A percentile compares a stretch with the other conserved stretches of the same genome.
Conservation (phyloP, 208 protist species). For the Crithidia fasciculata region DNA sequence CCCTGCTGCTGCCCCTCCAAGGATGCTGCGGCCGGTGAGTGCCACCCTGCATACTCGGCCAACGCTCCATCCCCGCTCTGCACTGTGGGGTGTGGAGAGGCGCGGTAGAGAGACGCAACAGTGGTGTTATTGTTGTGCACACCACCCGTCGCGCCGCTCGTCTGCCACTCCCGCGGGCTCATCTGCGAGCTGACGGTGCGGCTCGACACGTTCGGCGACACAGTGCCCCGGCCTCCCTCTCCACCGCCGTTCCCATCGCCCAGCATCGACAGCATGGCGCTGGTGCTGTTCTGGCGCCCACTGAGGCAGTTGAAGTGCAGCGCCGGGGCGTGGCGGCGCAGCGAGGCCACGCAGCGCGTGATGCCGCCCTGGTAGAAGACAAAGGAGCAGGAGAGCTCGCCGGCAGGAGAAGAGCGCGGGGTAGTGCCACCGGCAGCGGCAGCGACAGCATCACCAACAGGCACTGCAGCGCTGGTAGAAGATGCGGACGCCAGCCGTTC, state of each 20-base stretch:
- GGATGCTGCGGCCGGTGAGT: neutral
- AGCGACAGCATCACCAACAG: no score
- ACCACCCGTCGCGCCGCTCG: neutral
- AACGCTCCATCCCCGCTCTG: no score
- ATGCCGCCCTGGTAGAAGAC: slow-evolving; percentile 48
- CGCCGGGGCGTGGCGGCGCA: slow-evolving; percentile 23
- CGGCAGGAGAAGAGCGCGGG: neutral
- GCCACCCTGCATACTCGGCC: no score
- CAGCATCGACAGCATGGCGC: neutral
- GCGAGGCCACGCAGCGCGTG: slow-evolving; percentile 35
- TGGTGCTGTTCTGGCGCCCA: slow-evolving; percentile 13
- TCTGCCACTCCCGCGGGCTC: neutral
- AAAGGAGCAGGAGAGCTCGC: slow-evolving; percentile 18
- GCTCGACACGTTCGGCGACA: neutral
- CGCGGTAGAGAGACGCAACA: no score
- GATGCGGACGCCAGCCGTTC: neutral
- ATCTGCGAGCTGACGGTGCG: neutral
- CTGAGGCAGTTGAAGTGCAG: slow-evolving; percentile 12
- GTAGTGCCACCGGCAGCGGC: neutral
- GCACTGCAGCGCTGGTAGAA: neutral
- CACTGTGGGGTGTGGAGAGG: no score
- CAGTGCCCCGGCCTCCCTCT: neutral
- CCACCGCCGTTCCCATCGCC: neutral
- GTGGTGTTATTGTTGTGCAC: neutral
- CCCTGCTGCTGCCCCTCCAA: neutral